These are phyloP conservation scores for Brettanomyces anomalus DNA, from an alignment of 805 yeast species.

Conservation along the genomic window DNA sequence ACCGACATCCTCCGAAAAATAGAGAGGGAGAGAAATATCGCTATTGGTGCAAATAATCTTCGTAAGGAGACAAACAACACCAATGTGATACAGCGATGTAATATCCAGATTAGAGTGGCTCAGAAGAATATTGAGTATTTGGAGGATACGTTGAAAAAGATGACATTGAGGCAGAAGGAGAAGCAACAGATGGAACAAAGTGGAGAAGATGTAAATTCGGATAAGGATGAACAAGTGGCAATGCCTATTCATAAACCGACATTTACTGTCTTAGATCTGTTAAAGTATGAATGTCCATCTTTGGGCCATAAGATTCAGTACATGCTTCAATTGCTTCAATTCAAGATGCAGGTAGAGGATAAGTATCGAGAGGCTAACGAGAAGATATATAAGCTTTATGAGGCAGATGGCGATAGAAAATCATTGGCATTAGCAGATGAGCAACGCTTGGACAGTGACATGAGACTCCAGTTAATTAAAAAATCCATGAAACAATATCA, in stretches of 20 bases:
- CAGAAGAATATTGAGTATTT: constrained; percentile 85
- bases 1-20: constrained; percentile 77
- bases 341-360: constrained; percentile 87
- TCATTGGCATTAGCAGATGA: constrained; percentile 83
- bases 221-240: neutral
- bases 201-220: neutral
- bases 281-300: constrained; percentile 90
- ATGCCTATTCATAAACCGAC: constrained; percentile 27
- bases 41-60: constrained; percentile 77
- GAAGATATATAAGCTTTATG: constrained; percentile 76
- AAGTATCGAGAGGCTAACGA: constrained; percentile 91
- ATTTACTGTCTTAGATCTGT: constrained; percentile 67
- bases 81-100: constrained; percentile 83
- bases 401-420: constrained; percentile 83
- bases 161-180: constrained; percentile 29
- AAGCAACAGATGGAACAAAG: constrained; percentile 2
- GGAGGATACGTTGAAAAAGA: constrained; percentile 62
- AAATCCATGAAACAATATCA: constrained; percentile 82
- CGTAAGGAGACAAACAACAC: constrained; percentile 72
- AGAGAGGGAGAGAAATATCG: constrained; percentile 79
- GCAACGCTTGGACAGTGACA: constrained; percentile 75
- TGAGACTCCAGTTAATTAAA: constrained; percentile 74
- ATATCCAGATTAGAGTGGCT: constrained; percentile 83
- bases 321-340: constrained; percentile 91
- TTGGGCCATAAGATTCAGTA: constrained; percentile 90